A percentile compares a stretch with the other conserved stretches of the same genome.
phyloP scores from a whole-genome alignment of 2,329 filamentous ascomycete genomes.

The Aspergillus pseudonomiae region DNA sequence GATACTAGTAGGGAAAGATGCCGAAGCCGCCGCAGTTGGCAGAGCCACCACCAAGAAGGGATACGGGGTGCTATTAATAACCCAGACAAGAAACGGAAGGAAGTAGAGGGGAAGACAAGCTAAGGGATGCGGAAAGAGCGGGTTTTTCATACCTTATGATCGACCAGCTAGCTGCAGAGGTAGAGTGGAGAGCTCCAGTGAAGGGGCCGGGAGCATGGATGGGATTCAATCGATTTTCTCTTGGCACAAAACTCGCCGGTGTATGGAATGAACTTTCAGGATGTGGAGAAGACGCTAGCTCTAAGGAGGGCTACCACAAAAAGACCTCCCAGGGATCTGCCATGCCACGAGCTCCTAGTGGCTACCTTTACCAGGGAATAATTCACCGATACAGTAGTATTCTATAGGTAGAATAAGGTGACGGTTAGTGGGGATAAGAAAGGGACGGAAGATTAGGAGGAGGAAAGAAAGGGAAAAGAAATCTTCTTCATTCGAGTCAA shows the following conservation, averaged over 20 bases:
- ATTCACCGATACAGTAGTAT: not conserved
- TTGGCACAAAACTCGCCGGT: not conserved
- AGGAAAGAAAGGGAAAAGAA: conserved; percentile 5
- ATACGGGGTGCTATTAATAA: not conserved
- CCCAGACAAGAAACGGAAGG: conserved; percentile 6
- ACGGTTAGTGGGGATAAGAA: not conserved
- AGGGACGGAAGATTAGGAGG: conserved; percentile 6
- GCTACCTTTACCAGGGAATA: not conserved
- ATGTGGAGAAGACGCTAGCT: not conserved
- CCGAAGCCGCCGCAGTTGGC: not conserved
- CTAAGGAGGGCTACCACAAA: not conserved
- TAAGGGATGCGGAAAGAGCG: not conserved
- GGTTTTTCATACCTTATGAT: not conserved
- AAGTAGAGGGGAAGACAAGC: not conserved
- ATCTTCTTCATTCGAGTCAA: not conserved
- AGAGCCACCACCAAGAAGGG: not conserved
- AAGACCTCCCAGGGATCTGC: not conserved
- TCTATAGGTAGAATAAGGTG: not conserved
- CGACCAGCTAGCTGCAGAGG: not conserved
- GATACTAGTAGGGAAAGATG: not conserved
- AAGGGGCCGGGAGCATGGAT: not conserved
- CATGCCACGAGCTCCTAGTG: not conserved
- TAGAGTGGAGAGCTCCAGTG: not conserved
- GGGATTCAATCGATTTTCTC: not conserved
- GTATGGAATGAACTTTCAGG: not conserved